Base-by-base conservation (phyloP, 129 eudicot genomes). In the Centaurea solstitialis region DNA sequence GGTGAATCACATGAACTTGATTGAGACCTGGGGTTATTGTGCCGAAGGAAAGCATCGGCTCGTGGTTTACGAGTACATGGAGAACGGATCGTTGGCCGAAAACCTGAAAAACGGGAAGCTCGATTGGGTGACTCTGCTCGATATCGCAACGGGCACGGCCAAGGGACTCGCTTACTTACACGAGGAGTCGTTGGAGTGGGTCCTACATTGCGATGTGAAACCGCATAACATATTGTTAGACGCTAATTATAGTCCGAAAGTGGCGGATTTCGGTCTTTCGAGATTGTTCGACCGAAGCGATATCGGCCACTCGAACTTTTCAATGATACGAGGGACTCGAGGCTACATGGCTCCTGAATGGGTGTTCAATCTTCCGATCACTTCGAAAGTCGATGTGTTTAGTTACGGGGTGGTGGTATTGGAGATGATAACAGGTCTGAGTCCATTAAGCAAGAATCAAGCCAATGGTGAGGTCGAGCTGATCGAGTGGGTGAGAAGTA, bases 271-370 rank as follows among this genome's bases (percentile, higher is more conserved):
- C 6, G 85, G 85, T 17, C 37, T 81, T n/a, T 81, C 85, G 5
- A 81, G 68, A 37, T 1, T 68, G 78, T 53, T 45, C 5, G 78
- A 77, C 4, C 35, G 83, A 72, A 39, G 47, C 15, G 57, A 35
- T 4, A 3, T 24, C 37, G 0, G 5, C 37, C 15, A 57, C 20
- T 57, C 65, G 15, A 57, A n/a, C 65, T 57, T 11, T 17, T 11
- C 65, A 17, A 66, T 17, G 70, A 15, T 66, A 66, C 20, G 70
- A 66, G 70, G 70, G 26, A 18, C 70, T 21, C 20, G 70, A 18
- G 37, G 37, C 37, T 80, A 80, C 53, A 80, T 80, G 84, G 78
- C 84, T 73, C 84, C 84, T 0, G 85, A 81, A 20, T 81, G 85
- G 85, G 80, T 67, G 23, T 65, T 81, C 2, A 81, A 81, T 23